Evolutionary conservation across 108 stramenopile species (phyloP), one percentile per base, ranked within the genome.

Genomic region (Nannochloropsis salina): DNA sequence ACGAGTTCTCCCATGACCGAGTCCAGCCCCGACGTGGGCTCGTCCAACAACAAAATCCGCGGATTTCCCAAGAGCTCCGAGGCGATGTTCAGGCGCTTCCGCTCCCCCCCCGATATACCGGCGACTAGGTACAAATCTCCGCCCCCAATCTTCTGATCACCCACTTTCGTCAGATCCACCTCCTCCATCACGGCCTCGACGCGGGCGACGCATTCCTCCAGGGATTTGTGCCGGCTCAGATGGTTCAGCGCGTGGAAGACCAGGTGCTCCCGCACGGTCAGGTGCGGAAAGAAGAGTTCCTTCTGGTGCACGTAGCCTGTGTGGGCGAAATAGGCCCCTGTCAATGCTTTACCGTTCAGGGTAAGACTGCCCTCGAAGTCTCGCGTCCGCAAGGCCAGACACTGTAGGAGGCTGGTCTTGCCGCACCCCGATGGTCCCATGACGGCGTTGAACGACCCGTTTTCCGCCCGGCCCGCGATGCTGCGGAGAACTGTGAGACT

Each of bases 11-110:
- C 94, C 47, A 87, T 87, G 86, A 87, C 90, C 5, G 89, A 85
- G 84, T 94, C 94, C 9, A 95, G 84, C 1, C 94, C 95, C 51
- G 86, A 86, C 31, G 92, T 93, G 9, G 94, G 92, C 81, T 93
- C 93, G 45, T 93, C 93, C 42, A 93, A 81, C 80, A 94, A 94
- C 15, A 93, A 41, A 41, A 94, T 74, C 9, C 89, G 89, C 18
- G 94, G 94, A 11, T 93, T 92, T 21, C 92, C 93, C n/a, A 94
- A 93, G 15, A 95, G 89, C 90, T 95, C 95, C 3, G 89, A 90
- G 44, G 89, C 95, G 40, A 95, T 93, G 8, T 93, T 92, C n/a
- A 94, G 84, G 40, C 95, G 89, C 85, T 94, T 94, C 83, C 92
- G 90, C 82, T 95, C 93, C 61, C 94, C 95, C 84, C 93, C 92